Conservation (phyloP, 2,329 filamentous ascomycete species). For the Monosporascus sp. region DNA sequence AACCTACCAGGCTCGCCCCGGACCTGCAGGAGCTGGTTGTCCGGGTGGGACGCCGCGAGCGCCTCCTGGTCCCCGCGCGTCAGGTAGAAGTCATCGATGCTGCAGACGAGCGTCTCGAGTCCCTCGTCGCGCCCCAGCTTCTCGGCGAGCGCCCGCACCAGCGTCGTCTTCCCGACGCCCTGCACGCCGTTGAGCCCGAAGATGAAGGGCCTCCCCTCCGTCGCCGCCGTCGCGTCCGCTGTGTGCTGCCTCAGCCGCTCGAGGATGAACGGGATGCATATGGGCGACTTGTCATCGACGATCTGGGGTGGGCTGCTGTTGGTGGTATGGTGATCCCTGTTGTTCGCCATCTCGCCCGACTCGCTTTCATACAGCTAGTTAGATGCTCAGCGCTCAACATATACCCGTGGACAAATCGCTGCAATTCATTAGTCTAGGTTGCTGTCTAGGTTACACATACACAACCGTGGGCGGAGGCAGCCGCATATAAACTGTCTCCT, state of each 20-base stretch:
- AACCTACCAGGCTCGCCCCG: conserved; percentile 70
- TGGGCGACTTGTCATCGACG: conserved; percentile 70
- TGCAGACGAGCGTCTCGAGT: conserved; percentile 65
- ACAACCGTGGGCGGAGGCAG: too few species aligned
- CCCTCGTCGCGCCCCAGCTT: conserved; percentile 53
- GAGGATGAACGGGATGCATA: conserved; percentile 74
- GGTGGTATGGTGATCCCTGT: too few species aligned
- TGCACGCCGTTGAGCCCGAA: conserved; percentile 89
- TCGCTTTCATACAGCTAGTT: too few species aligned
- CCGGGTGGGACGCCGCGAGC: conserved; percentile 59
- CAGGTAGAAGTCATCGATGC: conserved; percentile 88
- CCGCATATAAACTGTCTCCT: too few species aligned
- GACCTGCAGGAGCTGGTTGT: conserved; percentile 73
- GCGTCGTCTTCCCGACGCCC: conserved; percentile 86
- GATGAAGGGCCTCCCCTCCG: conserved; percentile 59
- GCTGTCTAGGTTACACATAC: too few species aligned
- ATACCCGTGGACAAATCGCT: too few species aligned
- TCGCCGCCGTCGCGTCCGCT: not conserved
- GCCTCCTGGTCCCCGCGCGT: conserved; percentile 61
- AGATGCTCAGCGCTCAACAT: too few species aligned
- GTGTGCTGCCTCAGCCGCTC: conserved; percentile 49
- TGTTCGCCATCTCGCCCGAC: too few species aligned
- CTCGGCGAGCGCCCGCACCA: conserved; percentile 63
- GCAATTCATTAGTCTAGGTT: too few species aligned
- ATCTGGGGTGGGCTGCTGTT: conserved; percentile 29